Base-by-base conservation (phyloP, 2,329 filamentous ascomycete genomes). In the Ilyonectria destructans region DNA sequence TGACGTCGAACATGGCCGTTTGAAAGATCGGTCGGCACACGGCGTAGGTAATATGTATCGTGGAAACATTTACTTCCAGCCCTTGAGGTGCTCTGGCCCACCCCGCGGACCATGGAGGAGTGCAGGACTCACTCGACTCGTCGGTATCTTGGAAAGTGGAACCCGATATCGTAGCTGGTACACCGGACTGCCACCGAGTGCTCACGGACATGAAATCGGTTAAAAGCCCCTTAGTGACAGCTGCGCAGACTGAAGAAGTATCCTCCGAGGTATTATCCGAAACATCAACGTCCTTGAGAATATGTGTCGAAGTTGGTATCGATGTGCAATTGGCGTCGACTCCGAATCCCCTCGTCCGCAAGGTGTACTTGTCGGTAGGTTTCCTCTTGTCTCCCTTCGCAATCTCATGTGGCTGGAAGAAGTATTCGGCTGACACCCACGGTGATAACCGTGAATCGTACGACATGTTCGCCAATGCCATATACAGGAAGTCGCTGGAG, bases 1-100 rank as follows among this genome's bases (percentile, higher is more conserved):
- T 56, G 12, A 57, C 48, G 15, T 62, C 17, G 29, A 67, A 67
- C 15, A 56, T 46, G 5, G 64, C 64, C 1, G 58, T 67, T 58
- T 40, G n/a, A 3, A 67, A 54, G 10, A 29, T 9, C 4, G 58
- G 58, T 13, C 12, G 46, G 19, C 64, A 67, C 1, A 48, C 15
- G 13, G 33, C 51, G 19, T 19, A 62, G 19, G 19, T 51, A 7
- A 19, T 51, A 6, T 9, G 37, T 1, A 65, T 56, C 1, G 62
- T 56, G 6, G 37, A 23, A 23, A 23, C 58, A 17, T 58, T 56
- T 3, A 31, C 2, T 4, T 15, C 12, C 2, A 57, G 0, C 6
- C 60, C 60, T 1, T 52, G 10, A 15, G 35, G 33, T 10, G 52
- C 45, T 26, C 40, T 63, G 2, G 15, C 52, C 60, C 60, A 63